A percentile compares a stretch with the other conserved stretches of the same genome.
These are phyloP conservation scores for Ophiostoma sp. DNA, from an alignment of 2,329 filamentous ascomycete genomes.

Conservation along the genomic window DNA sequence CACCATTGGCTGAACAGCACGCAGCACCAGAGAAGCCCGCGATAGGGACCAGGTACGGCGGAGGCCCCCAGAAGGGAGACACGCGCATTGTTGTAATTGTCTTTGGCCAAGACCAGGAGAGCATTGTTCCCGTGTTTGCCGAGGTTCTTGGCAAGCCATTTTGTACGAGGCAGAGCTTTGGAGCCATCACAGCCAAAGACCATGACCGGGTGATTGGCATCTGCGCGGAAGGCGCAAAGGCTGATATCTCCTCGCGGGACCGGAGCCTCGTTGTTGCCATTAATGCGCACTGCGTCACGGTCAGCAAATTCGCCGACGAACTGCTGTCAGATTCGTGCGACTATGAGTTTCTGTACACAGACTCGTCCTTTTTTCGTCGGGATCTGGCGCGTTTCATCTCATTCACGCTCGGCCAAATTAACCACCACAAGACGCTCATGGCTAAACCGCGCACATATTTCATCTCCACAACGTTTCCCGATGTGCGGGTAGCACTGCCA, in stretches of 20 bases:
- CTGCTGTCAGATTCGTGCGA: conserved; percentile 64
- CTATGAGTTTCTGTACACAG: conserved; percentile 81
- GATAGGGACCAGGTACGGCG: conserved; percentile 40
- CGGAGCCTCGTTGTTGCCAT: conserved; percentile 60
- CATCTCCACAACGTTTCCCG: conserved; percentile 83
- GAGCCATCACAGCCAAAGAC: conserved; percentile 49
- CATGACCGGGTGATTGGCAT: conserved; percentile 65
- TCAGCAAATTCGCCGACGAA: conserved; percentile 63
- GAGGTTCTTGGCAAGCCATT: conserved; percentile 73
- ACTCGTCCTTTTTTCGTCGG: conserved; percentile 64
- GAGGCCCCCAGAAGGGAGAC: conserved; percentile 49
- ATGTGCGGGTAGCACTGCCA: conserved; percentile 74
- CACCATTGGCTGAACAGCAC: not conserved
- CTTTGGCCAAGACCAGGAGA: conserved; percentile 65
- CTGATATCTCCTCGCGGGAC: conserved; percentile 54
- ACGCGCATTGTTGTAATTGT: conserved; percentile 60
- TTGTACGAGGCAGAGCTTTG: conserved; percentile 53
- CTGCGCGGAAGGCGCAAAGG: conserved; percentile 50
- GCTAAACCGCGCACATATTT: conserved; percentile 75
- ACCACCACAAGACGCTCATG: conserved; percentile 70
- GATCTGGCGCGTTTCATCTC: conserved; percentile 75
- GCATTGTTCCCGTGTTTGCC: conserved; percentile 68
- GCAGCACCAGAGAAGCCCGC: not conserved
- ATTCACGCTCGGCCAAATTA: conserved; percentile 72
- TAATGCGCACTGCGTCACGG: conserved; percentile 69